phyloP scores from a whole-genome alignment of 805 yeast species.

The Kodamaea jinghongensis region DNA sequence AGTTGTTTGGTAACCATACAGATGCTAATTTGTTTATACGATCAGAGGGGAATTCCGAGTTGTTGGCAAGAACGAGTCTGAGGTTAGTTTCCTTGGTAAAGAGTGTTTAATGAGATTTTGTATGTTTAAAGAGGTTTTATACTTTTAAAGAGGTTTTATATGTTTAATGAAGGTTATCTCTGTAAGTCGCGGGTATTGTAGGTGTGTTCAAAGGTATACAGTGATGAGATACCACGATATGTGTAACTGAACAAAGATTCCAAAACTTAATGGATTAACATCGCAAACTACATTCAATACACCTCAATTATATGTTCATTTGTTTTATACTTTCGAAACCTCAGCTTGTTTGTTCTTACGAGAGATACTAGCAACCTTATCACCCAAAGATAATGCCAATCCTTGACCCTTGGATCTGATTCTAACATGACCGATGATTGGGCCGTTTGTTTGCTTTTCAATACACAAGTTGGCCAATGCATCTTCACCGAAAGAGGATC shows the following conservation, averaged over 20 bases:
- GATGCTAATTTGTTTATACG: slow-evolving; percentile 12
- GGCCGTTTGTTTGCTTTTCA: slow-evolving; percentile 73
- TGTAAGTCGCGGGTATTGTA: no score
- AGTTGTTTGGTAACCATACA: slow-evolving; percentile 10
- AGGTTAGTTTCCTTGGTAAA: neutral
- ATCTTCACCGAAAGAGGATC: slow-evolving; percentile 94
- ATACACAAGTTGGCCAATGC: slow-evolving; percentile 94
- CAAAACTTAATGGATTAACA: no score
- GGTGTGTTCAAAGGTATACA: no score
- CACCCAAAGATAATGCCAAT: slow-evolving; percentile 90
- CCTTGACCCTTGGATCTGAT: slow-evolving; percentile 98
- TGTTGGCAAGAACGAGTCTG: slow-evolving; percentile 6
- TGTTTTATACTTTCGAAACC: slow-evolving; percentile 5
- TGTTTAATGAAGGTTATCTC: no score
- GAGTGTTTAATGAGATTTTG: neutral
- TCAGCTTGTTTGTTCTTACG: slow-evolving; percentile 36
- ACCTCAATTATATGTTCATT: no score
- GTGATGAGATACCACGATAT: no score
- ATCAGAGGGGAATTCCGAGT: slow-evolving; percentile 5
- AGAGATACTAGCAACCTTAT: slow-evolving; percentile 83
- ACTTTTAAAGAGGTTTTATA: no score
- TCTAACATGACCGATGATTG: slow-evolving; percentile 89
- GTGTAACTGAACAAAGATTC: no score
- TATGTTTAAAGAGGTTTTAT: no score
- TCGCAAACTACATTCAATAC: neutral